Percentiles rank a stretch among this genome's conserved stretches.
Conservation (phyloP, 176 grass and related monocot species). For the Oryza australiensis region DNA sequence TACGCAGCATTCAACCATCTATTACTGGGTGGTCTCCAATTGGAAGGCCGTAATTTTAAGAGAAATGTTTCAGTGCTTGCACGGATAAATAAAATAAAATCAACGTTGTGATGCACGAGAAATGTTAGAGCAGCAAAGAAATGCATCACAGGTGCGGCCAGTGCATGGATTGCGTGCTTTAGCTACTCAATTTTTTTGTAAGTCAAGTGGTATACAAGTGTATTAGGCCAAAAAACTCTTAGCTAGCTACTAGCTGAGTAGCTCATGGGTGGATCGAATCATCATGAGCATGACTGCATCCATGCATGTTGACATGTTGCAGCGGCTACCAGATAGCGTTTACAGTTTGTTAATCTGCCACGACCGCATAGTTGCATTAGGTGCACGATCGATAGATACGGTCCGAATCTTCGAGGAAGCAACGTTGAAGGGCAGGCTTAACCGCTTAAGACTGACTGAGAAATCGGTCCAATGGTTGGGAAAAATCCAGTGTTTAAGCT, state of each 20-base stretch:
- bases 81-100: background rate
- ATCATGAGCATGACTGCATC: background rate
- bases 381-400: background rate
- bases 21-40: background rate
- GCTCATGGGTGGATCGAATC: background rate
- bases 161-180: background rate
- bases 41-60: background rate
- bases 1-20: background rate
- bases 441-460: background rate
- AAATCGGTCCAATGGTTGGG: background rate
- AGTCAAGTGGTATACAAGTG: constrained; percentile 7
- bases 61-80: background rate
- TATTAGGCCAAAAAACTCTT: background rate
- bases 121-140: background rate
- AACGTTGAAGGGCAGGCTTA: background rate
- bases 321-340: background rate
- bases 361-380: background rate
- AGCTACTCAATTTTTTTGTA: constrained; percentile 7
- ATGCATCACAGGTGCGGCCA: background rate
- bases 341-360: constrained; percentile 8
- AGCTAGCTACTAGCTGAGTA: background rate
- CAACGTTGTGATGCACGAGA: background rate
- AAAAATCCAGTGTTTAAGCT: constrained; percentile 37
- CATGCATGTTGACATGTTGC: background rate
- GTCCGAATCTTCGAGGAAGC: constrained; percentile 13